These are phyloP conservation scores for Coriaria nepalensis DNA, from an alignment of 306 rosid species.

Conservation along the genomic window DNA sequence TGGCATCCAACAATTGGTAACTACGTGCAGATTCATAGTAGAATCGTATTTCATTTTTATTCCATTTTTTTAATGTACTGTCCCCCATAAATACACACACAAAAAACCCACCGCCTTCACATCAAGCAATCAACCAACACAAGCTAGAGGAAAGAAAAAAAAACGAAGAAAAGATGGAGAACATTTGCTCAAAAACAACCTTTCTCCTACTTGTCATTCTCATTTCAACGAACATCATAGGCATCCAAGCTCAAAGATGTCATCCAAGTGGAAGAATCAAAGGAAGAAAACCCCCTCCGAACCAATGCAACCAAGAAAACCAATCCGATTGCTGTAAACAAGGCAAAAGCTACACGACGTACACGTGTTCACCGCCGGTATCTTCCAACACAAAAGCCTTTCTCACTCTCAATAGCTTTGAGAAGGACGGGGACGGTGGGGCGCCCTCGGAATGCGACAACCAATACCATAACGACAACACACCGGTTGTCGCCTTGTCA, in stretches of 20 bases:
- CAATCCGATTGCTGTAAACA: constrained; percentile 16
- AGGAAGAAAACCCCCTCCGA: constrained; percentile 16
- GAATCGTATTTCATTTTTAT: too few species aligned
- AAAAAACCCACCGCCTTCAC: too few species aligned
- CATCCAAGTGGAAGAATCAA: constrained; percentile 12
- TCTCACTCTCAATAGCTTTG: constrained; percentile 32
- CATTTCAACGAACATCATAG: background rate
- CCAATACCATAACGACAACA: constrained; percentile 23
- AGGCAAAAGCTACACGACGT: constrained; percentile 22
- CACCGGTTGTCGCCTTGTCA: constrained; percentile 31
- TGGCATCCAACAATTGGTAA: too few species aligned
- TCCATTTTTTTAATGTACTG: too few species aligned
- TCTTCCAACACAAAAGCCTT: constrained; percentile 19
- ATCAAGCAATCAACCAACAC: background rate
- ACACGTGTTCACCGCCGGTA: constrained; percentile 25
- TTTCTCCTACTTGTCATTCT: background rate
- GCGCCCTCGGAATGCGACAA: constrained; percentile 33
- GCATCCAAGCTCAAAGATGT: constrained; percentile 10
- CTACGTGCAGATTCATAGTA: too few species aligned
- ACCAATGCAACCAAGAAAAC: constrained; percentile 14
- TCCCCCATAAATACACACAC: too few species aligned
- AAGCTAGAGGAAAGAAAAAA: background rate
- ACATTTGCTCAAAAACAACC: constrained; percentile 2
- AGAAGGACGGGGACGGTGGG: constrained; percentile 33
- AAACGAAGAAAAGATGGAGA: constrained; percentile 5